A percentile compares a stretch with the other conserved stretches of the same genome.
phyloP scores from a whole-genome alignment of 192 early-diverging fungal genomes.

The Linnemannia zychae region DNA sequence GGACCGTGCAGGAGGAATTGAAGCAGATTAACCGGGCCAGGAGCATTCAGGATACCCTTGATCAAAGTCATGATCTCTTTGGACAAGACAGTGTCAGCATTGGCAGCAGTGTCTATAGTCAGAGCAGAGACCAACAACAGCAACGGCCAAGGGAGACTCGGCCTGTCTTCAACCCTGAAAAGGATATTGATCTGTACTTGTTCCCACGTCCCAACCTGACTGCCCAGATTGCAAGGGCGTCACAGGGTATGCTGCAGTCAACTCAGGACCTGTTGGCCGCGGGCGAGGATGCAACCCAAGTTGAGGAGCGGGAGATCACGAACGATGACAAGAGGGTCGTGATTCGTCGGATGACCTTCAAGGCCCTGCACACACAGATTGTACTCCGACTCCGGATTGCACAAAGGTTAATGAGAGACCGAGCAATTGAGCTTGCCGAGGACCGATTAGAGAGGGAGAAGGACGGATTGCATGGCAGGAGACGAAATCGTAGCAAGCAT shows the following conservation, averaged over 20 bases:
- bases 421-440: constrained; percentile 15
- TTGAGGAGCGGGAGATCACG: constrained; percentile 3
- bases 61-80: neutral
- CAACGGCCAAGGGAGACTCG: neutral
- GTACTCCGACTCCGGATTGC: constrained; percentile 29
- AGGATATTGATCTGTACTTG: constrained; percentile 22
- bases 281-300: constrained; percentile 11
- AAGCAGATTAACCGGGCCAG: neutral
- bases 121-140: neutral
- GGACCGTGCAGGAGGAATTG: constrained; percentile 17
- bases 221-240: neutral
- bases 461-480: neutral
- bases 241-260: neutral
- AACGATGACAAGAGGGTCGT: neutral
- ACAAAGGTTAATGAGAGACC: constrained; percentile 14
- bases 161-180: constrained; percentile 10
- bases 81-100: neutral
- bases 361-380: constrained; percentile 27
- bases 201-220: constrained; percentile 26
- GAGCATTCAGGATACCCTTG: neutral
- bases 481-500: neutral
- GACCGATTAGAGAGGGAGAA: constrained; percentile 24
- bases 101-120: neutral
- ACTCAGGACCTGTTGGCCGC: neutral
- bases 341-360: constrained; percentile 34